A percentile compares a stretch with the other conserved stretches of the same genome.
Evolutionary conservation across 768 basidiomycete genomes (phyloP).

Genomic region (Rhodotorula paludigena): DNA sequence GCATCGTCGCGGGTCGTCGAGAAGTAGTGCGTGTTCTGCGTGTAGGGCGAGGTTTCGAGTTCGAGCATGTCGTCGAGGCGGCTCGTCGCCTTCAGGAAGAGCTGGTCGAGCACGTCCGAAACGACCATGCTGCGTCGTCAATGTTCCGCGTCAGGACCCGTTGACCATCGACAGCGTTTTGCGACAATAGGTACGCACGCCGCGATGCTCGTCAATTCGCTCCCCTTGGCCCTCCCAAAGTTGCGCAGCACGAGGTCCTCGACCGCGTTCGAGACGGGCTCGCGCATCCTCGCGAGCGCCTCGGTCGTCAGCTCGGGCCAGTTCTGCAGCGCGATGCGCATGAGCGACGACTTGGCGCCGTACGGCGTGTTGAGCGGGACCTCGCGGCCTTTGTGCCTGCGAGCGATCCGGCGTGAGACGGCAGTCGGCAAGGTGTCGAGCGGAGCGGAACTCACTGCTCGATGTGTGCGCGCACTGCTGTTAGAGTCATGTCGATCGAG

Average conservation of each 20-base stretch:
- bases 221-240: constrained; percentile 51
- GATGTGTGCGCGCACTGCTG: background rate
- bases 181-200: constrained; percentile 42
- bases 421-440: background rate
- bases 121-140: background rate
- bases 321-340: constrained; percentile 46
- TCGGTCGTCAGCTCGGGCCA: constrained; percentile 49
- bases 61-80: constrained; percentile 47
- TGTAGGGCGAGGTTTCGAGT: constrained; percentile 52
- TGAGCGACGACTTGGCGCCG: constrained; percentile 47
- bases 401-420: background rate
- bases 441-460: background rate
- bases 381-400: constrained; percentile 50
- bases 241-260: constrained; percentile 45
- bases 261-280: constrained; percentile 44
- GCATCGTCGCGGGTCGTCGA: constrained; percentile 47
- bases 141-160: background rate
- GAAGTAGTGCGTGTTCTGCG: constrained; percentile 52
- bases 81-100: background rate
- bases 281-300: constrained; percentile 45
- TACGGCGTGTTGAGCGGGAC: constrained; percentile 51
- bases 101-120: constrained; percentile 34
- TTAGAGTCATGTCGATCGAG: constrained; percentile 2
- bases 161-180: background rate
- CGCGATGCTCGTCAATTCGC: constrained; percentile 35